Evolutionary conservation across 108 stramenopile genomes (phyloP).

Genomic region (Cyclotella choctawhatcheeana): DNA sequence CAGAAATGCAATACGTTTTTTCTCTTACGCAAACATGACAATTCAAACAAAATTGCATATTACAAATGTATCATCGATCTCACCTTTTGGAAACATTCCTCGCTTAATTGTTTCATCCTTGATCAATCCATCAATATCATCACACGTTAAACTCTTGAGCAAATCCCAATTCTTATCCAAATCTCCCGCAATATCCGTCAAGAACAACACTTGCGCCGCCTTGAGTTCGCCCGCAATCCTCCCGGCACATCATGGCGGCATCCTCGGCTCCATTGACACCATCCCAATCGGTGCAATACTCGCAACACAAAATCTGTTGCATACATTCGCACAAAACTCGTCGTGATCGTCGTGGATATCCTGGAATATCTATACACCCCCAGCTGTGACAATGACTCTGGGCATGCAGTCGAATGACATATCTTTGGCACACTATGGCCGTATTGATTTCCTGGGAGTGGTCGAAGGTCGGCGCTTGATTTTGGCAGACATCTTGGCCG

Average conservation of each 20-base stretch:
- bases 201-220: conserved; percentile 88
- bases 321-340: too few species aligned
- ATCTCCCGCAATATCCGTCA: conserved; percentile 97
- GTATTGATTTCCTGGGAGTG: too few species aligned
- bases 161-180: conserved; percentile 91
- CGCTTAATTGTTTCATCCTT: conserved; percentile 94
- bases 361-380: too few species aligned
- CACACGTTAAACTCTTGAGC: conserved; percentile 63
- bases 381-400: too few species aligned
- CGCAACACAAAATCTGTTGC: conserved; percentile 73
- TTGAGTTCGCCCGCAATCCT: conserved; percentile 91
- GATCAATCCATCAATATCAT: conserved; percentile 81
- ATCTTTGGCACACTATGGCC: too few species aligned
- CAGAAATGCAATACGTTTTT: too few species aligned
- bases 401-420: too few species aligned
- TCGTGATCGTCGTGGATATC: too few species aligned
- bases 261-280: conserved; percentile 69
- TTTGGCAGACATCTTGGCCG: too few species aligned
- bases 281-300: conserved; percentile 95
- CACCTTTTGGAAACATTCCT: conserved; percentile 97
- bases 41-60: neutral
- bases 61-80: conserved; percentile 12
- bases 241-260: conserved; percentile 83
- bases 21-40: too few species aligned
- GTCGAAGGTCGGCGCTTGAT: too few species aligned